Evolutionary conservation across 2,329 filamentous ascomycete species (phyloP).

Genomic region (Neopestalotiopsis sp.): DNA sequence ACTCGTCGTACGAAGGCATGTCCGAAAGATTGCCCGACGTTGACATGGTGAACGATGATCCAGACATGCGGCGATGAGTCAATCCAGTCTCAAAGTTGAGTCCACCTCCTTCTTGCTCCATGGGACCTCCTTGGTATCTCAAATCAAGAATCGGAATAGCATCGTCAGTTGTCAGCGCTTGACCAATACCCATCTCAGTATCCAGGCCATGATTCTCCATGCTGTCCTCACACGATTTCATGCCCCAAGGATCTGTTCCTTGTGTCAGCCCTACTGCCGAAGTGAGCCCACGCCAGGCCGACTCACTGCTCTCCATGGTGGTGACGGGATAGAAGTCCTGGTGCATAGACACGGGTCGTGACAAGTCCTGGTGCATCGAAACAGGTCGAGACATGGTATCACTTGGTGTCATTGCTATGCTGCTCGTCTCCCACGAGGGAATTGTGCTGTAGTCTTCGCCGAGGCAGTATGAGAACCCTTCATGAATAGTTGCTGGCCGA

Average conservation of each 20-base stretch:
- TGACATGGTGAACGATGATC: slow-evolving; percentile 76
- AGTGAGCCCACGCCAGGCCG: slow-evolving; percentile 14
- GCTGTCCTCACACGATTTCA: slow-evolving; percentile 63
- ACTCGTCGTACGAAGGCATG: slow-evolving; percentile 74
- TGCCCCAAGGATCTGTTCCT: slow-evolving; percentile 52
- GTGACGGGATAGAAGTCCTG: slow-evolving; percentile 61
- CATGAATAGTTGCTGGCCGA: slow-evolving; percentile 65
- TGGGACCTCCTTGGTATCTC: slow-evolving; percentile 52
- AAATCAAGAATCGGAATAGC: slow-evolving; percentile 67
- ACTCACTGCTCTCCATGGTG: slow-evolving; percentile 56
- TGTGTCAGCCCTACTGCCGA: slow-evolving; percentile 28
- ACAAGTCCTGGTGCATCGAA: slow-evolving; percentile 64
- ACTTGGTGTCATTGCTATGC: slow-evolving; percentile 55
- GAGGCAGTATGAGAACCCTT: slow-evolving; percentile 65
- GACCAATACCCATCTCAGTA: slow-evolving; percentile 64
- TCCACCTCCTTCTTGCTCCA: slow-evolving; percentile 53
- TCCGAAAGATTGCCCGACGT: slow-evolving; percentile 70
- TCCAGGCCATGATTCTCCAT: slow-evolving; percentile 62
- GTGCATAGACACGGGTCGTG: slow-evolving; percentile 56
- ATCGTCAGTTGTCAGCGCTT: slow-evolving; percentile 68
- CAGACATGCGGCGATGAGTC: slow-evolving; percentile 69
- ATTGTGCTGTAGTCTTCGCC: slow-evolving; percentile 58
- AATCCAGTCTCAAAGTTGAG: slow-evolving; percentile 57
- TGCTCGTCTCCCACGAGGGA: slow-evolving; percentile 61
- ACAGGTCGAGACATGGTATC: slow-evolving; percentile 60